Conservation (phyloP, 2,329 filamentous ascomycete species). For the Aspergillus chevalieri region DNA sequence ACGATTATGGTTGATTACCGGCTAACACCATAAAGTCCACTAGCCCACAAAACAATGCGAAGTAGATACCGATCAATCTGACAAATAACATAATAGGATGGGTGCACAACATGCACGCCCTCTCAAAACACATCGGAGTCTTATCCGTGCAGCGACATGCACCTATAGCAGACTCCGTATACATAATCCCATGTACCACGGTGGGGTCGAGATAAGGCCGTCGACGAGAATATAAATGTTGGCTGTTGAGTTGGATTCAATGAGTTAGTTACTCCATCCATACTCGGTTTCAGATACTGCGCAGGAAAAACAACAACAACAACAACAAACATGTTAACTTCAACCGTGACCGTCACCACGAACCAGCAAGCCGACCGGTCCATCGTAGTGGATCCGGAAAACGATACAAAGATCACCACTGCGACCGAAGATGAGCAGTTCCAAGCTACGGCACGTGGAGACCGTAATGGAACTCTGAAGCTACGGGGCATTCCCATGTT, state of each 20-base stretch:
- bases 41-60: too few relatives aligned
- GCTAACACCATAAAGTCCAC: too few relatives aligned
- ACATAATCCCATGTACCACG: background rate
- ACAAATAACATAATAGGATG: background rate
- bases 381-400: background rate
- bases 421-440: conserved; percentile 24
- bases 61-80: too few relatives aligned
- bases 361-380: background rate
- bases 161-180: conserved; percentile 3
- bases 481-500: conserved; percentile 35
- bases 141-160: conserved; percentile 5
- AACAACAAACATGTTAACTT: background rate
- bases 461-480: conserved; percentile 31
- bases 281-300: background rate
- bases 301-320: background rate
- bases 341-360: background rate
- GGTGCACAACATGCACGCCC: background rate
- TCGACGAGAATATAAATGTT: background rate
- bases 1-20: too few relatives aligned
- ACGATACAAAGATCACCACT: conserved; percentile 11
- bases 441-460: conserved; percentile 31
- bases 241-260: background rate
- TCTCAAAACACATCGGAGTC: background rate
- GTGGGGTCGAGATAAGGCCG: background rate
- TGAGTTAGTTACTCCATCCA: background rate